Conservation (phyloP, 2,329 filamentous ascomycete species). For the Xylariaceae sp. region DNA sequence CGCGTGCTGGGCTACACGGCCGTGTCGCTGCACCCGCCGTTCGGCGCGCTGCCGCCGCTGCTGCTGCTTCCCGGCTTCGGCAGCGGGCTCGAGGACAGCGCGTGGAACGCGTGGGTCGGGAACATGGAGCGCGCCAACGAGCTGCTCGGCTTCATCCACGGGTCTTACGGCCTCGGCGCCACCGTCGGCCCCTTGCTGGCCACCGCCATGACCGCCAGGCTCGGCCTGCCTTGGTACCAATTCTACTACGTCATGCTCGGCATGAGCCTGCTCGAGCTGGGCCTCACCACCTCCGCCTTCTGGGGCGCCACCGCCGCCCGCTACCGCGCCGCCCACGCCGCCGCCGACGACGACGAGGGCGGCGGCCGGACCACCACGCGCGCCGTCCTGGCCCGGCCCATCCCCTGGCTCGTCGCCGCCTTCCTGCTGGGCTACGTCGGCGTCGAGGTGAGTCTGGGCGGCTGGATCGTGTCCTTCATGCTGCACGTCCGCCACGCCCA, state of each 20-base stretch:
- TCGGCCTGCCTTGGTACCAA: conserved; percentile 55
- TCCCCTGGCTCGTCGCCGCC: conserved; percentile 65
- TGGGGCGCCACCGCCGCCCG: conserved; percentile 52
- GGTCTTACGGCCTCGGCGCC: conserved; percentile 64
- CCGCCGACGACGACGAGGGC: conserved; percentile 17
- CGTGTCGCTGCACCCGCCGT: conserved; percentile 61
- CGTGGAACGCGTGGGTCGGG: conserved; percentile 56
- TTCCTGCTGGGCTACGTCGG: conserved; percentile 78
- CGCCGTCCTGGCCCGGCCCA: conserved; percentile 37
- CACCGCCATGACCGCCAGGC: conserved; percentile 63
- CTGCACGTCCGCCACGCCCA: conserved; percentile 63
- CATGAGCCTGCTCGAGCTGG: conserved; percentile 47
- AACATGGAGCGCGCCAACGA: conserved; percentile 68
- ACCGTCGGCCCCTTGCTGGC: conserved; percentile 63
- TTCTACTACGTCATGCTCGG: conserved; percentile 72
- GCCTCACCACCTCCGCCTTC: conserved; percentile 47
- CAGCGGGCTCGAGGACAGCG: conserved; percentile 39
- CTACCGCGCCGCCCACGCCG: conserved; percentile 38
- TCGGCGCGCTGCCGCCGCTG: conserved; percentile 47
- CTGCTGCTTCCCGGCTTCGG: conserved; percentile 7
- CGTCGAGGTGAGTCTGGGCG: conserved; percentile 63
- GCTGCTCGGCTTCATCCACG: conserved; percentile 65
- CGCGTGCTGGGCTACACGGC: conserved; percentile 60
- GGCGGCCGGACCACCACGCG: conserved; percentile 38
- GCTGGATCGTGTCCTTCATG: conserved; percentile 86